Evolutionary conservation across 164 flowering plant species (phyloP).

Genomic region (Warburgia ugandensis): DNA sequence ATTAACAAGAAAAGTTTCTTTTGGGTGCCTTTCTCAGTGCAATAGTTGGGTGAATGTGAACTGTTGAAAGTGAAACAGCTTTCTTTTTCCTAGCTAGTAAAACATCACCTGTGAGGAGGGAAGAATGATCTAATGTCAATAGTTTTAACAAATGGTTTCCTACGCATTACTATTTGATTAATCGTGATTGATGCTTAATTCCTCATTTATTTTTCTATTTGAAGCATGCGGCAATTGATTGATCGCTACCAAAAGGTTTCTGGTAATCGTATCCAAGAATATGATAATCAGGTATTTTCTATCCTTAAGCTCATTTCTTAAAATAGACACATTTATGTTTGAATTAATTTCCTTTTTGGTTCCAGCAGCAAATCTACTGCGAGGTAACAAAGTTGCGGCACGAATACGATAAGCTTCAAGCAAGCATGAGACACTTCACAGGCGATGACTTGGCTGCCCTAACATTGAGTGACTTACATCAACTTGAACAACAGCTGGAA

Average conservation of each 20-base stretch:
- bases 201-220: background rate
- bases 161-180: too few species aligned
- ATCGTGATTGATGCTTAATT: background rate
- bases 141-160: too few species aligned
- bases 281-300: conserved; percentile 22
- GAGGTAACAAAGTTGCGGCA: conserved; percentile 30
- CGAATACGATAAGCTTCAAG: conserved; percentile 34
- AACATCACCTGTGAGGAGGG: too few species aligned
- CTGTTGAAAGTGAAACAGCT: too few species aligned
- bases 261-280: conserved; percentile 22
- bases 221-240: conserved; percentile 37
- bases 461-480: conserved; percentile 21
- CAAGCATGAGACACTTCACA: conserved; percentile 25
- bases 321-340: background rate
- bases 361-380: conserved; percentile 18
- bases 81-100: too few species aligned
- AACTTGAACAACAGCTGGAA: conserved; percentile 35
- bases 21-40: too few species aligned
- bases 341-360: background rate
- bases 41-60: too few species aligned
- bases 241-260: conserved; percentile 22
- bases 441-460: conserved; percentile 30
- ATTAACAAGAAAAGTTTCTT: too few species aligned
- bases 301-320: background rate
- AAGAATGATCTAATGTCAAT: too few species aligned